Evolutionary conservation across 129 eudicot genomes (phyloP).

Genomic region (Tagetes patula): DNA sequence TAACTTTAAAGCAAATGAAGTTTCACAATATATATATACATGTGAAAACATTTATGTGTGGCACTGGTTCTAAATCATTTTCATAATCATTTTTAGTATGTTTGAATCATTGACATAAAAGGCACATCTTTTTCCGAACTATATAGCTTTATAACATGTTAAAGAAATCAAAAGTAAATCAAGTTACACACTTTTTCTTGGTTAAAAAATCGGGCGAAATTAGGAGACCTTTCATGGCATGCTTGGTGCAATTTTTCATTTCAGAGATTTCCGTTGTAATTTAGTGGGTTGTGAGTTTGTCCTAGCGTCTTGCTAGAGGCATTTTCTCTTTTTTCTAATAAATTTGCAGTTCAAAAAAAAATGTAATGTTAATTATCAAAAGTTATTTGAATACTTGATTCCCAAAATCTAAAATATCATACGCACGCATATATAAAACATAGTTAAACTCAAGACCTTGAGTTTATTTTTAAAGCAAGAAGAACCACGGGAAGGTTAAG

Average conservation of each 20-base stretch:
- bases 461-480: neutral
- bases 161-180: neutral
- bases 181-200: no score
- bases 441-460: neutral
- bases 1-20: no score
- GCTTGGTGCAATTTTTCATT: no score
- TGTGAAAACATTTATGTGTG: neutral
- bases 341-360: no score
- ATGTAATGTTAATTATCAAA: neutral
- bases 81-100: neutral
- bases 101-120: neutral
- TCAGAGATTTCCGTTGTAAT: no score
- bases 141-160: neutral
- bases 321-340: no score
- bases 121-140: neutral
- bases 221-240: no score
- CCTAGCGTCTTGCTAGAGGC: no score
- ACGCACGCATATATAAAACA: neutral
- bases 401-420: neutral
- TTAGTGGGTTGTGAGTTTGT: no score
- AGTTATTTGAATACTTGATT: neutral
- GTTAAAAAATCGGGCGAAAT: no score
- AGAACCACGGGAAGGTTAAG: no score
- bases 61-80: neutral
- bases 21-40: no score